Evolutionary conservation across 441 rosid species (phyloP).

Genomic region (Adansonia grandidieri): DNA sequence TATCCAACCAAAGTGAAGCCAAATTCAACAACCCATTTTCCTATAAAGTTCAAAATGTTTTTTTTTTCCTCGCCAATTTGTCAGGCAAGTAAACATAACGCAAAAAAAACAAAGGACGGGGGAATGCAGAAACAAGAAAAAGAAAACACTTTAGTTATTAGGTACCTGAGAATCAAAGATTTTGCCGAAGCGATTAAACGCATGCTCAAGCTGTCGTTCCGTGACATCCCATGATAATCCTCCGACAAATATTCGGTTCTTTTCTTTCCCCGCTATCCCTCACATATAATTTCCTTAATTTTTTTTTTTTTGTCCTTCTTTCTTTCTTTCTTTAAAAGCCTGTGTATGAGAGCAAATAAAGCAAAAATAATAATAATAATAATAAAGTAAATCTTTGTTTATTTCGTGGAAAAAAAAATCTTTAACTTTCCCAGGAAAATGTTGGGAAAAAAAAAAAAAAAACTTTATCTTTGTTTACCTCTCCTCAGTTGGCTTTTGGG

Average conservation of each 20-base stretch:
- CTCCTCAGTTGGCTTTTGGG: background rate
- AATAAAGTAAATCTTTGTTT: no score
- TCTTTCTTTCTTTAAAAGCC: background rate
- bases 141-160: no score
- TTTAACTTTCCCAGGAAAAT: background rate
- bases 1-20: constrained; percentile 13
- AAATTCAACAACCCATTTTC: constrained; percentile 1
- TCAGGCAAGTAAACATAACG: background rate
- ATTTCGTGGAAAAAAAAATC: background rate
- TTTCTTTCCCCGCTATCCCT: constrained; percentile 68
- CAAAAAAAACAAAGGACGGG: background rate
- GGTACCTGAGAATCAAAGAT: constrained; percentile 82
- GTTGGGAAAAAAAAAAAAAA: background rate
- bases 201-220: constrained; percentile 83
- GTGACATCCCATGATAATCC: constrained; percentile 84
- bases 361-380: background rate
- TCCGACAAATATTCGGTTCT: constrained; percentile 83
- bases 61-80: background rate
- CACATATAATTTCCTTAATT: background rate
- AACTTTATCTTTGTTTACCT: background rate
- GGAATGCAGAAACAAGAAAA: background rate
- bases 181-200: constrained; percentile 84
- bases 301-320: no score
- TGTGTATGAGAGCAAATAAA: background rate
- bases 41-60: background rate